A percentile compares a stretch with the other conserved stretches of the same genome.
Conservation (phyloP, 345 rosid genomes). For the Durio zibethinus region DNA sequence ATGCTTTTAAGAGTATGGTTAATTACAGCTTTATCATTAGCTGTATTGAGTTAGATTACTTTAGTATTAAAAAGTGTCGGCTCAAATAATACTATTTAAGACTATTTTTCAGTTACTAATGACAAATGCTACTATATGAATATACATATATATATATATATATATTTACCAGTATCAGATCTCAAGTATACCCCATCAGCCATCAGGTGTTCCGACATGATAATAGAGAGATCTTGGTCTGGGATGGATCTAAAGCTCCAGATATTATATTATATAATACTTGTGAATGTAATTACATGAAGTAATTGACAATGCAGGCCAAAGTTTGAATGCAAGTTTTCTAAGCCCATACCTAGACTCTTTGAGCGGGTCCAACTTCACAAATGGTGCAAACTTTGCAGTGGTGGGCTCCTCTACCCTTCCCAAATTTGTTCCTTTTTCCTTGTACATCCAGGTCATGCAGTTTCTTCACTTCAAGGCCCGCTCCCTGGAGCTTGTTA, state of each 20-base stretch:
- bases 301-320: constrained; percentile 52
- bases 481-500: constrained; percentile 52
- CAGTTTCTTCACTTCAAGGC: constrained; percentile 82
- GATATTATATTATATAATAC: not conserved
- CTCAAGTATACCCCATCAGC: not conserved
- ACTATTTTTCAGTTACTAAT: too few species aligned
- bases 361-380: constrained; percentile 52
- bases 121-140: too few species aligned
- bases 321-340: constrained; percentile 64
- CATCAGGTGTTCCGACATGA: not conserved
- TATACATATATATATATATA: too few species aligned
- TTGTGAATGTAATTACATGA: not conserved
- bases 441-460: constrained; percentile 74
- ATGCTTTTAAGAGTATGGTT: too few species aligned
- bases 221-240: not conserved
- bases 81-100: too few species aligned
- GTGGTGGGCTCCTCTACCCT: constrained; percentile 77
- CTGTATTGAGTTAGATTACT: too few species aligned
- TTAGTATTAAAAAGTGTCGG: too few species aligned
- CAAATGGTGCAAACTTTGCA: constrained; percentile 72
- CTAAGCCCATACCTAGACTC: constrained; percentile 74
- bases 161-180: not conserved
- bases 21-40: too few species aligned
- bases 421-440: constrained; percentile 70
- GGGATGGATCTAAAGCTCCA: not conserved